phyloP scores from a whole-genome alignment of 768 basidiomycete genomes.

The Lyophyllum atratum region DNA sequence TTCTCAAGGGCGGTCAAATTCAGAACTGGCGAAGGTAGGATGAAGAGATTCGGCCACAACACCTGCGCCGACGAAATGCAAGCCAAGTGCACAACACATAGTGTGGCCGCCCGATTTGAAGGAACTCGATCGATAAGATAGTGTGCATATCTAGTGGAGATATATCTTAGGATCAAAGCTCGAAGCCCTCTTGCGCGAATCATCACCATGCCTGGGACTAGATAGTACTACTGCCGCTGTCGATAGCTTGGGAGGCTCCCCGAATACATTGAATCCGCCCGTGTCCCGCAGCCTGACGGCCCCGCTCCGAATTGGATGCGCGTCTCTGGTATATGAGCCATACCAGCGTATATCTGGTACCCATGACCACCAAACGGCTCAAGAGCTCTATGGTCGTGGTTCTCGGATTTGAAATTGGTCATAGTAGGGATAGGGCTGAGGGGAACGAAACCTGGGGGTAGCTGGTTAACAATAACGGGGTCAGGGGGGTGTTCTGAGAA shows the following conservation, averaged over 20 bases:
- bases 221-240: background rate
- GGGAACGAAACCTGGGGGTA: conserved; percentile 41
- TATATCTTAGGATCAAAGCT: too few relatives aligned
- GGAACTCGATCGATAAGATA: too few relatives aligned
- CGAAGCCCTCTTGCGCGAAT: background rate
- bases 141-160: too few relatives aligned
- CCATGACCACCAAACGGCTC: background rate
- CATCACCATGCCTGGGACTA: background rate
- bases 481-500: background rate
- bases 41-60: too few relatives aligned
- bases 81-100: too few relatives aligned
- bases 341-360: conserved; percentile 10
- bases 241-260: background rate
- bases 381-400: background rate
- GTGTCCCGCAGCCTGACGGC: background rate
- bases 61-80: too few relatives aligned
- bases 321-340: conserved; percentile 1
- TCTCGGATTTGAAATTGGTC: conserved; percentile 3
- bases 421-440: conserved; percentile 31
- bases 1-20: too few relatives aligned
- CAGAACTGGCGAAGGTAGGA: too few relatives aligned
- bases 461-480: conserved; percentile 22
- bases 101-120: too few relatives aligned
- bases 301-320: background rate
- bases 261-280: background rate